Base-by-base conservation (phyloP, 805 yeast species). In the Zygotorulaspora danielsina region DNA sequence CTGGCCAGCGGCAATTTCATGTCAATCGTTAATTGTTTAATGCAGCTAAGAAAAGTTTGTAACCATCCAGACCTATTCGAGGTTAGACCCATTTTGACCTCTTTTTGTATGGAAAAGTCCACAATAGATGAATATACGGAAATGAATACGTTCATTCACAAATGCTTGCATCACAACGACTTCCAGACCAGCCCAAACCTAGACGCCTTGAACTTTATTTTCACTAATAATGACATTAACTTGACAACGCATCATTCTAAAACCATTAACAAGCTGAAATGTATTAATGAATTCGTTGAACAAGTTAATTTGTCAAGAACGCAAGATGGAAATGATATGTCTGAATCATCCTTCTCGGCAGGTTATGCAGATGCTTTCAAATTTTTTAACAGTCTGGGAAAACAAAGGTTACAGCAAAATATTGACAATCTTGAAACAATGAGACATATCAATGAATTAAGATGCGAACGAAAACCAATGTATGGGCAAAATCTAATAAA, bases 21-120 rank as follows among this genome's bases (percentile, higher is more conserved):
- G 62, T 86, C 96, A 11, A 93, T 93, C 55, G 89, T 93, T 53
- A 93, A 94, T 55, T 93, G 97, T 69, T 72, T 93, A 66, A 93
- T 93, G 99, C 99, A 93, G 62, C 69, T 93, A 54, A 77, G 99
- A 55, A 93, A 93, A 61, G 97, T 89, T 19, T 88, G 97, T 67
- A 89, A 89, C 54, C 97, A 89, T 62, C 96, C 96, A 0, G 97
- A 93, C 65, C 66, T 93, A 44, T 94, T 93, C 65, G 98, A 93
- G 60, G 96, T 89, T 5, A 72, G 98, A 43, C 97, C 97, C 0
- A 85, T 93, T 49, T 75, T 85, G 28, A 93, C 98, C 0, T 89
- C 97, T 2, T 81, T 86, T 57, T 84, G 90, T 0, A 68, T 88
- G 69, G 76, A 77, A 2, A 69, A 70, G 33, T 76, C 87, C 1